Conservation (phyloP, 352 stramenopile species). For the Achlya hypogyna region DNA sequence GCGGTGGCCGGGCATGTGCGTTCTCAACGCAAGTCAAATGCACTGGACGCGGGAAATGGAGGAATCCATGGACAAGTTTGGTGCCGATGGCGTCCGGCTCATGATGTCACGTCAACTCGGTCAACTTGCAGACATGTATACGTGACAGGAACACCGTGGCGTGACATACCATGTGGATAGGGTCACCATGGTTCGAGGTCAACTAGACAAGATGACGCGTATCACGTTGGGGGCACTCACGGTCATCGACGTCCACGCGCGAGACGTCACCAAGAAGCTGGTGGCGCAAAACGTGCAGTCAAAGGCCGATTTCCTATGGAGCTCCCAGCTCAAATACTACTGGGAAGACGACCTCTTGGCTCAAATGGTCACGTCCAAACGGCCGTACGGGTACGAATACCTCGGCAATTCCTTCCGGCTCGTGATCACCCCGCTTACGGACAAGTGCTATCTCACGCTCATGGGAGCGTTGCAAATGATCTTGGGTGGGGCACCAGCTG, state of each 20-base stretch:
- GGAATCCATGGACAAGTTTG: constrained; percentile 69
- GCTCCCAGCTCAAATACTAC: constrained; percentile 88
- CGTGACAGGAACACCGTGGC: not conserved
- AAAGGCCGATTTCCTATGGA: constrained; percentile 84
- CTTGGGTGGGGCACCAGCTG: constrained; percentile 86
- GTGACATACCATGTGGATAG: not conserved
- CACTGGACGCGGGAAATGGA: constrained; percentile 90
- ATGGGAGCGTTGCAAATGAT: constrained; percentile 96
- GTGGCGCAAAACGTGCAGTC: constrained; percentile 82
- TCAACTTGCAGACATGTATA: constrained; percentile 86
- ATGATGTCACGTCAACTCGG: constrained; percentile 78
- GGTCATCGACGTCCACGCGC: constrained; percentile 94
- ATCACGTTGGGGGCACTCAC: constrained; percentile 88
- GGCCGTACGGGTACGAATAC: constrained; percentile 95
- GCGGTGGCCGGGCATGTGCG: constrained; percentile 85
- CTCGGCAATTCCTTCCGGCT: constrained; percentile 93
- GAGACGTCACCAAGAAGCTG: constrained; percentile 90
- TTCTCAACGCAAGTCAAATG: constrained; percentile 90
- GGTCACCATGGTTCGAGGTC: constrained; percentile 84
- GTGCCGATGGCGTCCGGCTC: constrained; percentile 58
- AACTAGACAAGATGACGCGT: constrained; percentile 77
- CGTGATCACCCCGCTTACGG: constrained; percentile 93
- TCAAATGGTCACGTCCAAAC: constrained; percentile 82
- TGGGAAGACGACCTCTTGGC: constrained; percentile 87
- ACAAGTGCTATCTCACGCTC: constrained; percentile 94